phyloP scores from a whole-genome alignment of 305 asterid species.

The Rubia tinctorum region DNA sequence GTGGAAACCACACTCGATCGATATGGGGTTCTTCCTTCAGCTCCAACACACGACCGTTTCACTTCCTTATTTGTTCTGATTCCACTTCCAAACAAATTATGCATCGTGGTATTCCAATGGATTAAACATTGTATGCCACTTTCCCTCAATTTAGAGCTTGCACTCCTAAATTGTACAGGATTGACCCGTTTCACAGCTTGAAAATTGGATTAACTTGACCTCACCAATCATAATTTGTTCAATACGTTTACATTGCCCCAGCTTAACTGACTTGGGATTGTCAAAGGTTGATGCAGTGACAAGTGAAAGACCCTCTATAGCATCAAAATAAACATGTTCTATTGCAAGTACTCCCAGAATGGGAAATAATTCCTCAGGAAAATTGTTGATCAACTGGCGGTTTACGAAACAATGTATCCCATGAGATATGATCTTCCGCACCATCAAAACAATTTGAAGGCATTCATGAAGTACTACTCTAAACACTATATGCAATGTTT shows the following conservation, averaged over 20 bases:
- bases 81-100: conserved; percentile 46
- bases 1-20: too few species aligned
- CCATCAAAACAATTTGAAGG: too few species aligned
- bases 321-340: conserved; percentile 98
- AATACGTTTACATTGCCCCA: conserved; percentile 82
- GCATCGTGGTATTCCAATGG: too few species aligned
- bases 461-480: too few species aligned
- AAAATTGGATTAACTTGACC: conserved; percentile 88
- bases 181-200: conserved; percentile 91
- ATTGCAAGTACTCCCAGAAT: conserved; percentile 90
- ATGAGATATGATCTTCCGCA: conserved; percentile 79
- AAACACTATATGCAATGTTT: too few species aligned
- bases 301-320: conserved; percentile 84
- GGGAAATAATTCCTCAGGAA: conserved; percentile 93
- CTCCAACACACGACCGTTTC: conserved; percentile 41
- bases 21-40: too few species aligned
- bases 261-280: conserved; percentile 91
- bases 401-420: conserved; percentile 96
- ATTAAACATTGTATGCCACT: too few species aligned
- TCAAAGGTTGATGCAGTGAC: conserved; percentile 98
- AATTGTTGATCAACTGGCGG: conserved; percentile 93
- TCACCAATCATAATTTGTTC: conserved; percentile 99
- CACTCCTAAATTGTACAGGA: conserved; percentile 93
- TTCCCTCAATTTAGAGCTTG: conserved; percentile 32
- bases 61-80: conserved; percentile 71